These are phyloP conservation scores for Conoideocrella luteorostrata DNA, from an alignment of 2,329 filamentous ascomycete genomes.

Conservation along the genomic window DNA sequence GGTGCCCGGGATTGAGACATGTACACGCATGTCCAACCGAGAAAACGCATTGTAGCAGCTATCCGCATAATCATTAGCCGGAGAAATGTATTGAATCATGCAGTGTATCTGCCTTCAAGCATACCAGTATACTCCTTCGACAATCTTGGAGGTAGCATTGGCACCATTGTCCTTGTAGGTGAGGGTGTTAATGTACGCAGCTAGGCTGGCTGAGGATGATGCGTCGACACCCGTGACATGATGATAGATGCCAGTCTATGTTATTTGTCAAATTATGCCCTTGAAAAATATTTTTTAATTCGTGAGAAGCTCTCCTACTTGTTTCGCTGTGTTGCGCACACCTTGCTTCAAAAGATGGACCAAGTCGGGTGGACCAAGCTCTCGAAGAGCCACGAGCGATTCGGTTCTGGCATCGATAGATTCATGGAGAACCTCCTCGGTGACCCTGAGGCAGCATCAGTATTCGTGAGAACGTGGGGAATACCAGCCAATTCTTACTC, in stretches of 20 bases:
- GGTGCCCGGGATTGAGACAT: conserved; percentile 92
- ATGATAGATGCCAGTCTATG: conserved; percentile 84
- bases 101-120: conserved; percentile 13
- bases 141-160: conserved; percentile 68
- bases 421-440: conserved; percentile 87
- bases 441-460: conserved; percentile 57
- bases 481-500: conserved; percentile 47
- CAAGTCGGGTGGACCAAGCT: conserved; percentile 91
- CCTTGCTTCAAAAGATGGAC: conserved; percentile 85
- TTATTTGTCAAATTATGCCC: conserved; percentile 16
- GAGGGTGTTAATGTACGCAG: conserved; percentile 96
- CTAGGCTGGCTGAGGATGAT: conserved; percentile 92
- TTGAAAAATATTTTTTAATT: no score
- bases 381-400: conserved; percentile 74
- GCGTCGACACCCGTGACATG: conserved; percentile 97
- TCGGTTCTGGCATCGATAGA: conserved; percentile 91
- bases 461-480: neutral
- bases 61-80: no score
- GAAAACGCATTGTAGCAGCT: conserved; percentile 99
- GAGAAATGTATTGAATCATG: no score
- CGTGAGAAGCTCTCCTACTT: conserved; percentile 29
- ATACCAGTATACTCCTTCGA: conserved; percentile 90
- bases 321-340: conserved; percentile 50
- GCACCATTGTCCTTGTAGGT: conserved; percentile 84
- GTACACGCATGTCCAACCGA: conserved; percentile 93